These are phyloP conservation scores for Penicillium sp. DNA, from an alignment of 2,329 filamentous ascomycete genomes.

Conservation along the genomic window DNA sequence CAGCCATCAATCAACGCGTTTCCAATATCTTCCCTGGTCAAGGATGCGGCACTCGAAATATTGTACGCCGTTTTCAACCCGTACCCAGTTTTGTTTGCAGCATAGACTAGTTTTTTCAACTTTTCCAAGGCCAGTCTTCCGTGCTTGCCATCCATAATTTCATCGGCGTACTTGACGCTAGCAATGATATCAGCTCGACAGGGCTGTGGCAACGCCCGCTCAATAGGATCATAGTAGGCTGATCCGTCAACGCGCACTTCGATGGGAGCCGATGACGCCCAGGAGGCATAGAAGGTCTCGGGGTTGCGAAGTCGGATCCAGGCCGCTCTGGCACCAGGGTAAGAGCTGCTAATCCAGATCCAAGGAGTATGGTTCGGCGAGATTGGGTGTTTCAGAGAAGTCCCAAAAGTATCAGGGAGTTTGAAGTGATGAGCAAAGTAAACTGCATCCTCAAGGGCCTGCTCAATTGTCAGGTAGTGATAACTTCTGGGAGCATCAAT, in stretches of 20 bases:
- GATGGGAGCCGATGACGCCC: neutral
- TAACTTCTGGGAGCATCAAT: neutral
- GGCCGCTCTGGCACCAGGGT: constrained; percentile 1
- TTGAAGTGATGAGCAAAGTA: constrained; percentile 4
- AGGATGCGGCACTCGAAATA: neutral
- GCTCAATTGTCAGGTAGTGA: neutral
- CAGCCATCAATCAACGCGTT: neutral
- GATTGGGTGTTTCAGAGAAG: neutral
- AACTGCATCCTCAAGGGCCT: constrained; percentile 2
- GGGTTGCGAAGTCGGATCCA: neutral
- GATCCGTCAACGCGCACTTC: neutral
- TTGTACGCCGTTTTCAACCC: neutral
- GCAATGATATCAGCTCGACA: neutral
- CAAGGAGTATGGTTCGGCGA: neutral
- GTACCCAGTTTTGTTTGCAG: neutral
- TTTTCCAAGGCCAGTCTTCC: neutral
- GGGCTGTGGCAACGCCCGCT: neutral
- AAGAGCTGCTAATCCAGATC: constrained; percentile 2
- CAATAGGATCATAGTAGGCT: constrained; percentile 1
- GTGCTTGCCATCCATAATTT: neutral
- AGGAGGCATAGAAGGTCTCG: constrained; percentile 1
- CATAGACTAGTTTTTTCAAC: neutral
- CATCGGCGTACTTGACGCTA: neutral
- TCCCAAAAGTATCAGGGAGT: neutral
- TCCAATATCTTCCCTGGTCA: neutral